A percentile compares a stretch with the other conserved stretches of the same genome.
phyloP scores from a whole-genome alignment of 108 stramenopile species.

The Fistulifera solaris region DNA sequence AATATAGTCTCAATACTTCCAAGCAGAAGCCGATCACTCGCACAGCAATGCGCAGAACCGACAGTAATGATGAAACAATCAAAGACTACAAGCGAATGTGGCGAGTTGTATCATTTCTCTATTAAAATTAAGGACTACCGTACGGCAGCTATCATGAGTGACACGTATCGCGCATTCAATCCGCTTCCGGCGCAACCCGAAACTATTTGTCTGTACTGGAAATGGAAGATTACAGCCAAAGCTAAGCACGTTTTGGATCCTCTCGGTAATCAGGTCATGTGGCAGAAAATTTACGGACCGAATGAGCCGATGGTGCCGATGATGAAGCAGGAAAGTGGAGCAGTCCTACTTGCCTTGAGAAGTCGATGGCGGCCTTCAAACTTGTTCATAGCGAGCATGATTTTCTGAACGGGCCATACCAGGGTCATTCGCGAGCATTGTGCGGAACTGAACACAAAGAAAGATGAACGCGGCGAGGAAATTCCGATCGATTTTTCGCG shows the following conservation, averaged over 20 bases:
- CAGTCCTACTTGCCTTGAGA: constrained; percentile 1
- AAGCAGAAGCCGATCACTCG: too few species aligned
- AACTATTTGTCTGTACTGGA: not conserved
- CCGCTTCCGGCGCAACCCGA: constrained; percentile 1
- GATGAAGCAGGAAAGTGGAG: not conserved
- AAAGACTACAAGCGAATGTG: too few species aligned
- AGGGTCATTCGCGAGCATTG: too few species aligned
- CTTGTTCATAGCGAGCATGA: not conserved
- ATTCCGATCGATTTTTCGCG: too few species aligned
- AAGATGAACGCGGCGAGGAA: too few species aligned
- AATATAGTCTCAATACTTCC: too few species aligned
- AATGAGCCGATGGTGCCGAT: not conserved
- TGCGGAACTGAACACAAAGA: not conserved
- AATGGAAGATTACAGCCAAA: not conserved
- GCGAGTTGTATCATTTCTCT: too few species aligned
- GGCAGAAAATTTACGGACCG: not conserved
- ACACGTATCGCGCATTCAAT: not conserved
- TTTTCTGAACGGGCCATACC: not conserved
- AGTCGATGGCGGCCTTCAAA: not conserved
- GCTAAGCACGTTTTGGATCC: not conserved
- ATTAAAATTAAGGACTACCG: too few species aligned
- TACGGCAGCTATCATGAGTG: not conserved
- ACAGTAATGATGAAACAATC: too few species aligned
- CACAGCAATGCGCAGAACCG: too few species aligned
- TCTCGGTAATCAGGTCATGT: not conserved